phyloP scores from a whole-genome alignment of 2,329 filamentous ascomycete species.

The Sarocladium strictum region DNA sequence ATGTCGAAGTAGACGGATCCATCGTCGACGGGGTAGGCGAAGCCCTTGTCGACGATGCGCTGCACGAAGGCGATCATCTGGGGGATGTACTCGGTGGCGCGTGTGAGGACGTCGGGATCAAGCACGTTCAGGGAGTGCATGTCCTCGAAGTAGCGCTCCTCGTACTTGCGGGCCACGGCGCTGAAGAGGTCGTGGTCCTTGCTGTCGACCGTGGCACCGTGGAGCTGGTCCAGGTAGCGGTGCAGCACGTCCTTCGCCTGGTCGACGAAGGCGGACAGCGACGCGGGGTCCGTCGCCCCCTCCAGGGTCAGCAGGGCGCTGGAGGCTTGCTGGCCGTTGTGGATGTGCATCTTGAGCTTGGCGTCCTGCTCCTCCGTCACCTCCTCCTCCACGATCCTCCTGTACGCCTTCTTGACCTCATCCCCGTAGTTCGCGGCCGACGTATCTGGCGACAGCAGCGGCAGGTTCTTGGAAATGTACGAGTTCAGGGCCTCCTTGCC shows the following conservation, averaged over 20 bases:
- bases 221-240: slow-evolving; percentile 71
- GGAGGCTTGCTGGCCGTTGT: slow-evolving; percentile 51
- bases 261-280: no score
- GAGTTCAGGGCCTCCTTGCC: slow-evolving; percentile 47
- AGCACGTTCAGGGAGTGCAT: slow-evolving; percentile 83
- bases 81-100: slow-evolving; percentile 88
- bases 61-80: slow-evolving; percentile 84
- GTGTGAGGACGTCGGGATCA: slow-evolving; percentile 72
- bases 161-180: slow-evolving; percentile 77
- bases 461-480: slow-evolving; percentile 50
- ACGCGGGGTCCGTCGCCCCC: no score
- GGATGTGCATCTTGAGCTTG: slow-evolving; percentile 86
- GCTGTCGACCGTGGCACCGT: slow-evolving; percentile 57
- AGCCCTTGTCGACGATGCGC: slow-evolving; percentile 76
- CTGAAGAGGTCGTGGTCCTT: slow-evolving; percentile 72
- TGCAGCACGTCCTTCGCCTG: slow-evolving; percentile 66
- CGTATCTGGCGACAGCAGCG: slow-evolving; percentile 51
- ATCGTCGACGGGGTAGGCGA: slow-evolving; percentile 73
- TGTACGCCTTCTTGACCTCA: no score
- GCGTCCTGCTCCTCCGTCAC: slow-evolving; percentile 76
- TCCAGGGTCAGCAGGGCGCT: no score
- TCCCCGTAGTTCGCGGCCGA: slow-evolving; percentile 38
- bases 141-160: slow-evolving; percentile 81
- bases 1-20: slow-evolving; percentile 96
- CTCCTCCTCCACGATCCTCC: no score